These are phyloP conservation scores for Wolfiporia cocos DNA, from an alignment of 1,284 basidiomycete species.

Conservation along the genomic window DNA sequence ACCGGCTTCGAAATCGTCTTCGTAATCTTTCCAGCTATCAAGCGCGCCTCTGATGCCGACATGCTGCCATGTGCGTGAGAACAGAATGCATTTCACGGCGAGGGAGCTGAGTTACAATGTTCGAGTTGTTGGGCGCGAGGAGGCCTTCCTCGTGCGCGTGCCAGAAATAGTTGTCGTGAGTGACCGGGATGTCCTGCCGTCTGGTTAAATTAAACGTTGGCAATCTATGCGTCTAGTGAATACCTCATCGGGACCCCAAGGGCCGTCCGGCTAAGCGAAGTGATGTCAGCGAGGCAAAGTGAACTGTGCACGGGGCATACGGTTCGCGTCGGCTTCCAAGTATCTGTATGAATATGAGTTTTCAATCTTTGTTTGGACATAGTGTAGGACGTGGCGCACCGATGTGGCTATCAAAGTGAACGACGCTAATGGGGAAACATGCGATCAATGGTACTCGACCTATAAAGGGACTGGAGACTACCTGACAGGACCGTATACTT, in stretches of 20 bases:
- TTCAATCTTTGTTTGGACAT: background rate
- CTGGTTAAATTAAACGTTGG: too few relatives aligned
- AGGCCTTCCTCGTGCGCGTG: slow-evolving; percentile 33
- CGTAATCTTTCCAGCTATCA: slow-evolving; percentile 26
- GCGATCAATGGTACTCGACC: too few relatives aligned
- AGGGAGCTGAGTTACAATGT: slow-evolving; percentile 27
- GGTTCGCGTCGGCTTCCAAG: slow-evolving; percentile 28
- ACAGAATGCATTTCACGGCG: background rate
- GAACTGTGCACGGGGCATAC: too few relatives aligned
- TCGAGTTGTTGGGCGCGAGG: slow-evolving; percentile 29
- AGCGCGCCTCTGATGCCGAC: slow-evolving; percentile 29
- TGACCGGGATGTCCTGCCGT: slow-evolving; percentile 27
- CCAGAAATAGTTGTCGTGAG: slow-evolving; percentile 36
- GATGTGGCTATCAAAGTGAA: slow-evolving; percentile 36
- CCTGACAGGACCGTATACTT: slow-evolving; percentile 32
- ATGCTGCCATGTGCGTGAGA: slow-evolving; percentile 15
- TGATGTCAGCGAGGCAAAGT: too few relatives aligned
- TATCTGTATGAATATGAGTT: slow-evolving; percentile 15
- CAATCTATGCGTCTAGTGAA: too few relatives aligned
- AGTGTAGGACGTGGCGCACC: slow-evolving; percentile 12
- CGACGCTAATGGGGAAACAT: slow-evolving; percentile 20
- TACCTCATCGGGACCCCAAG: slow-evolving; percentile 28
- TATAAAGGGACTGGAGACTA: slow-evolving; percentile 3
- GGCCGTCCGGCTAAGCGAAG: slow-evolving; percentile 15
- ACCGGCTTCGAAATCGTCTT: slow-evolving; percentile 25